These are phyloP conservation scores for Aurantiochytrium sp. DNA, from an alignment of 108 stramenopile species.

Conservation along the genomic window DNA sequence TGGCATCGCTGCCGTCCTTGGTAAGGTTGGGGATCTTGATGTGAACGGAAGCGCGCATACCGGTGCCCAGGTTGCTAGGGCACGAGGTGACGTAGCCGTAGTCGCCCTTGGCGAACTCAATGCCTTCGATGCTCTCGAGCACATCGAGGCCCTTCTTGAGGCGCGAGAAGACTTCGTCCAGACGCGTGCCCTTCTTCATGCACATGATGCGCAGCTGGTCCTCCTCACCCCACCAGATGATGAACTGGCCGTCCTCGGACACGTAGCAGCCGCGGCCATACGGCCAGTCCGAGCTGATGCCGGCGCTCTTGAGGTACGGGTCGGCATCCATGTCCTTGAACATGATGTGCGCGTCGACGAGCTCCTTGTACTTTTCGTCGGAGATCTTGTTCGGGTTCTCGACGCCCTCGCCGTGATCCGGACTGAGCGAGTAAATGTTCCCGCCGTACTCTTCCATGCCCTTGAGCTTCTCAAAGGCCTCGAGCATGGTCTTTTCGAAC, in stretches of 20 bases:
- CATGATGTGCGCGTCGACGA: conserved; percentile 42
- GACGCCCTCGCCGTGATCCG: conserved; percentile 46
- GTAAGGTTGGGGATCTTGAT: conserved; percentile 65
- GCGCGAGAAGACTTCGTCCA: conserved; percentile 51
- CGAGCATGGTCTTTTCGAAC: conserved; percentile 49
- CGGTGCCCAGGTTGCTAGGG: conserved; percentile 68
- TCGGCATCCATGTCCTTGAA: conserved; percentile 54
- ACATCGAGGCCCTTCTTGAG: conserved; percentile 46
- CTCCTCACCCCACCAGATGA: conserved; percentile 63
- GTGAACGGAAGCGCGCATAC: conserved; percentile 63
- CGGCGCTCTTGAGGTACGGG: conserved; percentile 51
- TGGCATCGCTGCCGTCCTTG: conserved; percentile 46
- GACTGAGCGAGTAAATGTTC: conserved; percentile 41
- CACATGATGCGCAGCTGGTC: conserved; percentile 62
- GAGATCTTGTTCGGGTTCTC: conserved; percentile 48
- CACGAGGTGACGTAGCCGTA: conserved; percentile 61
- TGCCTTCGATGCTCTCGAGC: conserved; percentile 47
- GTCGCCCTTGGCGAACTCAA: conserved; percentile 45
- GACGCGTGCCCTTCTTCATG: conserved; percentile 51
- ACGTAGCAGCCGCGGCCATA: conserved; percentile 60
- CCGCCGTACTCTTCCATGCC: conserved; percentile 43
- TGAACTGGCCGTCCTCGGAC: conserved; percentile 47
- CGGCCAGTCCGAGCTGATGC: conserved; percentile 54
- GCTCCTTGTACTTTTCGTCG: conserved; percentile 49
- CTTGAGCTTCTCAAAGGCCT: conserved; percentile 41